Evolutionary conservation across 768 basidiomycete species (phyloP).

Genomic region (Plicaturopsis crispa): DNA sequence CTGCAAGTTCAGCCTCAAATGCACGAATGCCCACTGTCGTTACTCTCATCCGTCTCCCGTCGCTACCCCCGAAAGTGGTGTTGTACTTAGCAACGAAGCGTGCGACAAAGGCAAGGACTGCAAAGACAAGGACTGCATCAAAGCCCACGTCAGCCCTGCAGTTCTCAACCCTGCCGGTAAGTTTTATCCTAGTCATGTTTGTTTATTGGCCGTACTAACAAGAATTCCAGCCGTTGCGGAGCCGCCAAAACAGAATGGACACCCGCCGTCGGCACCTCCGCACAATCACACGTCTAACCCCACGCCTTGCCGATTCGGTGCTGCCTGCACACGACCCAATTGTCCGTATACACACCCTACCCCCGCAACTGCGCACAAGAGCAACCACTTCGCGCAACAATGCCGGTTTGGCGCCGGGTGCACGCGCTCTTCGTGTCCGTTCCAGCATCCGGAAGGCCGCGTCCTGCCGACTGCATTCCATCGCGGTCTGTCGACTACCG

Average conservation of each 20-base stretch:
- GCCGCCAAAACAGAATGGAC: not conserved
- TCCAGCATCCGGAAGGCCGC: conserved; percentile 85
- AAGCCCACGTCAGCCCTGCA: conserved; percentile 87
- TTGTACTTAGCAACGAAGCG: conserved; percentile 89
- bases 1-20: conserved; percentile 91
- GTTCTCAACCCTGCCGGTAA: conserved; percentile 59
- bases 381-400: conserved; percentile 35
- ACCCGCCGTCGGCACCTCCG: conserved; percentile 1
- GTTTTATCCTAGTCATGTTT: conserved; percentile 10
- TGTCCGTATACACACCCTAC: conserved; percentile 68
- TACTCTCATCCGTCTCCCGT: conserved; percentile 97
- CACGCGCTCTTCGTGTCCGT: conserved; percentile 82
- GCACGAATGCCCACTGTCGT: conserved; percentile 82
- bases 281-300: conserved; percentile 13
- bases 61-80: conserved; percentile 88
- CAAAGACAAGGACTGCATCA: conserved; percentile 90
- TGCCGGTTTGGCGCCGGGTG: conserved; percentile 86
- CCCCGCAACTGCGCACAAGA: conserved; percentile 16
- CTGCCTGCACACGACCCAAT: conserved; percentile 57
- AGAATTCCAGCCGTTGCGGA: not conserved
- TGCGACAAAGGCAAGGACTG: conserved; percentile 88
- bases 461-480: conserved; percentile 77
- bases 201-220: too few relatives aligned
- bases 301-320: conserved; percentile 61
- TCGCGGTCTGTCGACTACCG: conserved; percentile 56